phyloP scores from a whole-genome alignment of 2,329 filamentous ascomycete species.

The Madurella fahalii region DNA sequence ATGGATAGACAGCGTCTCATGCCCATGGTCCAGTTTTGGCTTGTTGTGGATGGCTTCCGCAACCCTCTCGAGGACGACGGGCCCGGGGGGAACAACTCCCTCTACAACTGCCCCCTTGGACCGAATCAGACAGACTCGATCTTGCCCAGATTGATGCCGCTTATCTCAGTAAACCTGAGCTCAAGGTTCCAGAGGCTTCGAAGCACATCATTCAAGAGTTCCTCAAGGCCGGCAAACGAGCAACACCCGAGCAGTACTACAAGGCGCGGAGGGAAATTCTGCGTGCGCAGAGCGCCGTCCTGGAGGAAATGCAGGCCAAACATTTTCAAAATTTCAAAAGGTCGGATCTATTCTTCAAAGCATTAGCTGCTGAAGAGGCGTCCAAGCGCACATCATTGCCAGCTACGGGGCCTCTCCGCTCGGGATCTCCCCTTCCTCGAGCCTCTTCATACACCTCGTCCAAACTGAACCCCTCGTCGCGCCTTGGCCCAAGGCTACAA shows the following conservation, averaged over 20 bases:
- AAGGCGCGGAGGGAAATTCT: constrained; percentile 77
- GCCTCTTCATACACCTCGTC: constrained; percentile 37
- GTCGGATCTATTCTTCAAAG: constrained; percentile 95
- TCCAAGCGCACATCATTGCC: constrained; percentile 34
- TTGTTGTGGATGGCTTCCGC: constrained; percentile 93
- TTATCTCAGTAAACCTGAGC: constrained; percentile 77
- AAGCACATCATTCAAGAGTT: constrained; percentile 71
- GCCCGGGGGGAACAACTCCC: constrained; percentile 65
- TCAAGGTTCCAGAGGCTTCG: constrained; percentile 69
- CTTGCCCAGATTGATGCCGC: constrained; percentile 87
- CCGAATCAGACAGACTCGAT: constrained; percentile 78
- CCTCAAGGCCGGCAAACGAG: constrained; percentile 69
- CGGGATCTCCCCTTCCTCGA: constrained; percentile 25
- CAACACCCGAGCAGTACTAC: constrained; percentile 77
- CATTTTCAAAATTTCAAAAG: constrained; percentile 85
- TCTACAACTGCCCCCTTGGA: constrained; percentile 64
- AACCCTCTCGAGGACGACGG: constrained; percentile 83
- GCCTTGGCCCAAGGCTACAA: constrained; percentile 38
- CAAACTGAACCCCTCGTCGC: constrained; percentile 43
- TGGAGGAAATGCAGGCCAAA: constrained; percentile 77
- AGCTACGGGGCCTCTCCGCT: constrained; percentile 28
- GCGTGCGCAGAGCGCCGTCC: constrained; percentile 72
- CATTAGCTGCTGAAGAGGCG: constrained; percentile 80
- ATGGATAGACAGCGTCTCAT: constrained; percentile 91
- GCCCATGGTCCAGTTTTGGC: constrained; percentile 93